Percentiles rank a stretch among this genome's conserved stretches.
These are phyloP conservation scores for Kwoniella sp. DNA, from an alignment of 768 basidiomycete genomes.

Conservation along the genomic window DNA sequence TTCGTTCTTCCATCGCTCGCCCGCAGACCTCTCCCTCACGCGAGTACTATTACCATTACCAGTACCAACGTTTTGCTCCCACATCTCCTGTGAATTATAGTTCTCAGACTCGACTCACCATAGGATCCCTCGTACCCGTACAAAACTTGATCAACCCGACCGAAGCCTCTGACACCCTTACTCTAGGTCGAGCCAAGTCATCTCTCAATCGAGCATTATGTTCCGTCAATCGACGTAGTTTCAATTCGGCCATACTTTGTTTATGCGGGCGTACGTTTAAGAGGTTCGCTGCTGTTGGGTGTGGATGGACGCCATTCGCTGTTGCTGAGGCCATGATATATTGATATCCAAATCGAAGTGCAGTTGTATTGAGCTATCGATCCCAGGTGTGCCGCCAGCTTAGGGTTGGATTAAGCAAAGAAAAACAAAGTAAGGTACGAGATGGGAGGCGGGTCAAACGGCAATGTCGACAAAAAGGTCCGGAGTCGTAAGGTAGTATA, in stretches of 20 bases:
- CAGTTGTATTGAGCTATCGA: no score
- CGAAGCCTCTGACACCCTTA: constrained; percentile 88
- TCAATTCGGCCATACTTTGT: constrained; percentile 98
- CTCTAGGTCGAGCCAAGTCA: constrained; percentile 83
- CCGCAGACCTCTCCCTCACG: no score
- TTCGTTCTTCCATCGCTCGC: no score
- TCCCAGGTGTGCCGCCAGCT: no score
- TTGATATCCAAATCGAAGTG: no score
- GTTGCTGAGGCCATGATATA: not conserved
- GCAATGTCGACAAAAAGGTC: not conserved
- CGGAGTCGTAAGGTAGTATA: no score
- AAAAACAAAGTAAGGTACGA: no score
- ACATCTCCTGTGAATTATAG: no score
- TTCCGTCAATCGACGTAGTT: constrained; percentile 87
- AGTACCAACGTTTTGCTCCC: no score
- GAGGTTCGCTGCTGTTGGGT: constrained; percentile 24
- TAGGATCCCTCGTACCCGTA: constrained; percentile 80
- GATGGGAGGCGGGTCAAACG: not conserved
- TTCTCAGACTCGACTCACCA: no score
- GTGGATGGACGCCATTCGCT: constrained; percentile 2
- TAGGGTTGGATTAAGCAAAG: no score
- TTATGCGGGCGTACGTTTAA: constrained; percentile 56
- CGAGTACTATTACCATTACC: no score
- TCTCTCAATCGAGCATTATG: constrained; percentile 89
- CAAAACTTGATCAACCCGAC: constrained; percentile 90